Evolutionary conservation across 306 rosid genomes (phyloP).

Genomic region (Vigna angularis): DNA sequence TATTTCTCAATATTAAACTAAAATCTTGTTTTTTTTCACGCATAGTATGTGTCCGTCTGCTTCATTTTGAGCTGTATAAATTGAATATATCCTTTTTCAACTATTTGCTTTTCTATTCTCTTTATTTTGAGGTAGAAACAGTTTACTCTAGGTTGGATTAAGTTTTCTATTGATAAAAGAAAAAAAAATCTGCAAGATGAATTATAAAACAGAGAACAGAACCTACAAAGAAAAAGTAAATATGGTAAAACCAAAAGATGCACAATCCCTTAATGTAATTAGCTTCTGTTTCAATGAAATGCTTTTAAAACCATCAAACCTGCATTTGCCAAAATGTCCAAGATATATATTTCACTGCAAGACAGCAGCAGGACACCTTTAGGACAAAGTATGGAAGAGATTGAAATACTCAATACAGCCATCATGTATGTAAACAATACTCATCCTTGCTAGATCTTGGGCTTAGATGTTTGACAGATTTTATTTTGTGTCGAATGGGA

Average conservation of each 20-base stretch:
- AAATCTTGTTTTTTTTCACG: slow-evolving; percentile 13
- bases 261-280: not conserved
- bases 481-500: too few relatives aligned
- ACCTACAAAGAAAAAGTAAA: not conserved
- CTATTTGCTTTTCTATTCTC: slow-evolving; percentile 10
- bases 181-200: not conserved
- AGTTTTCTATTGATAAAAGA: slow-evolving; percentile 29
- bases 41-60: slow-evolving; percentile 23
- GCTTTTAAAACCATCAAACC: not conserved
- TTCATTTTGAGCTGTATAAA: slow-evolving; percentile 9
- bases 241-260: not conserved
- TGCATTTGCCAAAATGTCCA: not conserved
- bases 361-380: not conserved
- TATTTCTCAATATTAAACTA: slow-evolving; percentile 35
- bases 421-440: not conserved
- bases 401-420: not conserved
- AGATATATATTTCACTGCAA: not conserved
- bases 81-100: slow-evolving; percentile 23
- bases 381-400: not conserved
- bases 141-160: slow-evolving; percentile 31
- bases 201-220: not conserved
- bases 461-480: not conserved
- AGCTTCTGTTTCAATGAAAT: too few relatives aligned
- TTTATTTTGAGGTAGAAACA: slow-evolving; percentile 11
- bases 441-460: not conserved